Base-by-base conservation (phyloP, 768 basidiomycete genomes). In the Mycena alexandri region DNA sequence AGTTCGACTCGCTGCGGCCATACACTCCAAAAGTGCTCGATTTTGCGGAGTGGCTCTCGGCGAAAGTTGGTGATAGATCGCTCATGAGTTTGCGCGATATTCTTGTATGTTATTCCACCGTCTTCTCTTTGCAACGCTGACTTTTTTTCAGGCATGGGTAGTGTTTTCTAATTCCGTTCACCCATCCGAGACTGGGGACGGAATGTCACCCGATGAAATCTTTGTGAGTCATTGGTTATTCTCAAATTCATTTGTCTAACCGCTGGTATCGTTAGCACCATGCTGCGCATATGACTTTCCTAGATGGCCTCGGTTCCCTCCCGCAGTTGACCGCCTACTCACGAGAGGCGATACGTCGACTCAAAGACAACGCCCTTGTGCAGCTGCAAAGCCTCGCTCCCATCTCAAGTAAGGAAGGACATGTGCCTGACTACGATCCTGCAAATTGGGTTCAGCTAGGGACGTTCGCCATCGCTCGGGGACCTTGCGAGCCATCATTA, bases 261-360 rank as follows among this genome's bases (percentile, higher is more conserved):
- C 42, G 38, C 38, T 55, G n/a, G n/a, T 42, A 3, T 43, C 53
- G 36, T 19, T 70, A 98, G 96, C 91, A 93, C 74, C 95, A 99
- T 74, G 96, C 93, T 6, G 96, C 96, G 0, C 89, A 92, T 70
- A 93, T 99, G 94, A 92, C 93, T 1, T 89, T 95, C 74, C 81
- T 99, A 21, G 98, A 99, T 75, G 96, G 96, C 42, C 80, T 98
- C 3, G 90, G 87, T 41, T 90, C 94, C 4, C 81, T 95, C 19
- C 90, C 93, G 53, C 92, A 93, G 75, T 78, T 91, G 42, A 79
- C 90, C 19, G 80, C 89, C 12, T 90, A 91, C 73, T 89, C 94
- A 1, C 76, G 75, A 17, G 83, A 86, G 4, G 84, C 87, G 5
- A 74, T 98, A 25, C 81, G 77, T n/a, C 75, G 79, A n/a, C 80